These are phyloP conservation scores for Cladophialophora chaetospira DNA, from an alignment of 2,329 filamentous ascomycete genomes.

Conservation along the genomic window DNA sequence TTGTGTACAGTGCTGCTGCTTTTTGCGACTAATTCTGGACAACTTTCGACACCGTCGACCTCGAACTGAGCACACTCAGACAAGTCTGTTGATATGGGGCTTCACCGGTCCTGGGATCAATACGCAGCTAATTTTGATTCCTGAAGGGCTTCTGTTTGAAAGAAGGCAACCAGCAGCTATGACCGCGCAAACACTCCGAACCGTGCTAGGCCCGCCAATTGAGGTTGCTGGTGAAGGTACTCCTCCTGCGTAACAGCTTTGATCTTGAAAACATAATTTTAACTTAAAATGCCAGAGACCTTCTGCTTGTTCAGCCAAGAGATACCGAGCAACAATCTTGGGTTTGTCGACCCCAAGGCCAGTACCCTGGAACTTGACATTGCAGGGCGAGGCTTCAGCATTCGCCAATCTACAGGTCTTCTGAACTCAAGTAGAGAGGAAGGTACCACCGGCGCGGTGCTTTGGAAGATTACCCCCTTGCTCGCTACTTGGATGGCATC, in stretches of 20 bases:
- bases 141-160: too few relatives aligned
- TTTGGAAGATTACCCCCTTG: slow-evolving; percentile 87
- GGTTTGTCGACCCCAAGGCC: slow-evolving; percentile 77
- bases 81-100: too few relatives aligned
- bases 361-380: slow-evolving; percentile 67
- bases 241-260: background rate
- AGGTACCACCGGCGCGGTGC: slow-evolving; percentile 78
- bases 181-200: slow-evolving; percentile 2
- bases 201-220: slow-evolving; percentile 33
- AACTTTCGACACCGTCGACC: too few relatives aligned
- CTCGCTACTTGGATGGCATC: slow-evolving; percentile 78
- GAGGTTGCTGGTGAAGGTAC: slow-evolving; percentile 60
- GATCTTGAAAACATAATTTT: background rate
- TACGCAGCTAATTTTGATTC: too few relatives aligned
- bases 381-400: slow-evolving; percentile 68
- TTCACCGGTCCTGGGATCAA: too few relatives aligned
- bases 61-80: too few relatives aligned
- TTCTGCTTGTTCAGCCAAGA: slow-evolving; percentile 81
- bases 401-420: slow-evolving; percentile 81
- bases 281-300: slow-evolving; percentile 62
- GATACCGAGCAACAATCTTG: slow-evolving; percentile 74
- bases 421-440: slow-evolving; percentile 72
- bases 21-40: too few relatives aligned
- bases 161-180: slow-evolving; percentile 9
- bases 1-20: too few relatives aligned